Conservation (phyloP, 2,329 filamentous ascomycete genomes). For the Sordariomycetes sp. region DNA sequence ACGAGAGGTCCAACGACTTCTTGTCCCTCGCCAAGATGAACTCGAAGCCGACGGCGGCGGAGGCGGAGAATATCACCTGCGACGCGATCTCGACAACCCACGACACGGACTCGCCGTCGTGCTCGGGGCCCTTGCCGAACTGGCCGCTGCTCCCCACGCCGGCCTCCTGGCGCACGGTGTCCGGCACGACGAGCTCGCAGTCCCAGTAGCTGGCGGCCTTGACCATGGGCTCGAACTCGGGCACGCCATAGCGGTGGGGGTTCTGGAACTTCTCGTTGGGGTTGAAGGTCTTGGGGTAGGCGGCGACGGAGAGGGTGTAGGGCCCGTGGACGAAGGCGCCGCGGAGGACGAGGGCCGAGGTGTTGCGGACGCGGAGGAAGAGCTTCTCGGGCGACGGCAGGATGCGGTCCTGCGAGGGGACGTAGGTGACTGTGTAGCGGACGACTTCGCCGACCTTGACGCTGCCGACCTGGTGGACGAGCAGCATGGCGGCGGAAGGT, state of each 20-base stretch:
- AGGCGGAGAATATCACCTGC: slow-evolving; percentile 87
- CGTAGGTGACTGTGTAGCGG: slow-evolving; percentile 87
- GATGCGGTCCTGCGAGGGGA: slow-evolving; percentile 78
- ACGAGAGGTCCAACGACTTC: slow-evolving; percentile 62
- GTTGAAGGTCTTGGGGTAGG: slow-evolving; percentile 74
- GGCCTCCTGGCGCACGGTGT: slow-evolving; percentile 60
- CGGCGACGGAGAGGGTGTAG: slow-evolving; percentile 79
- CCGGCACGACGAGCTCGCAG: slow-evolving; percentile 69
- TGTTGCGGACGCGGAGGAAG: slow-evolving; percentile 83
- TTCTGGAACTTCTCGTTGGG: slow-evolving; percentile 69
- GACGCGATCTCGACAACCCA: slow-evolving; percentile 91
- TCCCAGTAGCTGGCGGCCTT: slow-evolving; percentile 88
- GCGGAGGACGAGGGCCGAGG: slow-evolving; percentile 77
- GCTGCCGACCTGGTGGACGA: slow-evolving; percentile 81
- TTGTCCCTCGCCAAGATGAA: slow-evolving; percentile 77
- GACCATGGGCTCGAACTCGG: slow-evolving; percentile 91
- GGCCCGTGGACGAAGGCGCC: slow-evolving; percentile 95
- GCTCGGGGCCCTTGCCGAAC: slow-evolving; percentile 32
- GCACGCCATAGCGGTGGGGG: slow-evolving; percentile 61
- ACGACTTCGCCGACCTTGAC: slow-evolving; percentile 93
- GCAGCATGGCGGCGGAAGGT: slow-evolving; percentile 51
- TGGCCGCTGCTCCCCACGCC: slow-evolving; percentile 26
- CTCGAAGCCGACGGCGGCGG: slow-evolving; percentile 81
- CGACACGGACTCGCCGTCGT: slow-evolving; percentile 49
- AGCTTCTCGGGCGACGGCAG: slow-evolving; percentile 74